Evolutionary conservation across 2,329 filamentous ascomycete species (phyloP), one percentile per base, ranked within the genome.

Genomic region (Colletotrichum brevisporum): DNA sequence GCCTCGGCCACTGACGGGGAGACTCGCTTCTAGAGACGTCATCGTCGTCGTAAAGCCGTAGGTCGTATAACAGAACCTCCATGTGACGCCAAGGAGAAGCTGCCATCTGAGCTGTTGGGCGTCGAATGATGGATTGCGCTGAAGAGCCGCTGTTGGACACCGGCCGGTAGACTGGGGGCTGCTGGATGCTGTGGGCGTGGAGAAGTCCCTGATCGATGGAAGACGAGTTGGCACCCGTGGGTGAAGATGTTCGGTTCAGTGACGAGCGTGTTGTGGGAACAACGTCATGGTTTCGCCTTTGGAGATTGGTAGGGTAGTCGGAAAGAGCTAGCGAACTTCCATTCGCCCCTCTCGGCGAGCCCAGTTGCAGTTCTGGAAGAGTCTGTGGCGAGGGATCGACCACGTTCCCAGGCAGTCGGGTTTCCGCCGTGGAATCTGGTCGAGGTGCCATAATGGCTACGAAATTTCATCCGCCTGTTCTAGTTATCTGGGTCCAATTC

Each of bases 31-130:
- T 62, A 1, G 21, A 43, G 4, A 43, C 48, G 2, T 67, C 60
- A 4, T 71, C 70, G 39, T 74, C 73, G 27, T 74, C 65, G 43
- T 70, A 75, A 1, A 75, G 62, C 5, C 73, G 70, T 8, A 75
- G 68, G 0, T 50, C 50, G 27, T 75, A 75, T 5, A 76, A 65
- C 4, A 71, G 61, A 18, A 73, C 50, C 45, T 75, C 74, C 74
- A 76, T 76, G 39, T 75, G 73, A 43, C 69, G 50, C 74, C 74
- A 76, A 0, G 74, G 74, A 6, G 74, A 76, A 4, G 73, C 71
- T 55, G 36, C 36, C 31, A 57, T 18, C 26, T 67, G 53, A 26
- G 21, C 12, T 45, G 47, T 9, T 47, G 43, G 13, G n/a, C 51
- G 51, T 6, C 51, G 51, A 39, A 9, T 54, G 8, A 54, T 9